These are phyloP conservation scores for Claviceps pusilla DNA, from an alignment of 2,329 filamentous ascomycete genomes.

Conservation along the genomic window DNA sequence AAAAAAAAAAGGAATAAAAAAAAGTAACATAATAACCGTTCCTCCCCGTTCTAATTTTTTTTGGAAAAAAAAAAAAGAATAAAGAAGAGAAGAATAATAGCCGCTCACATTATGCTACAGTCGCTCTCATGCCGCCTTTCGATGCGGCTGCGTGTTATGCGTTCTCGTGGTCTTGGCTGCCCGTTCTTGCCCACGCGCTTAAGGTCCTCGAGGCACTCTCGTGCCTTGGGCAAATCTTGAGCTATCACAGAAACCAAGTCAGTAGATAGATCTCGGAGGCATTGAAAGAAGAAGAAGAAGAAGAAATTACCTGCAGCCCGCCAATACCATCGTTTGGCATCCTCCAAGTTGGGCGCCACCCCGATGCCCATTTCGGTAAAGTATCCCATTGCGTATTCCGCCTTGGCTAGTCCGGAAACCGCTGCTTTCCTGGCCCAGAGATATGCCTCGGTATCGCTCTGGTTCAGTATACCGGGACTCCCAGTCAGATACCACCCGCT, in stretches of 20 bases:
- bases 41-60: no score
- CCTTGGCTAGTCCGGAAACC: slow-evolving; percentile 73
- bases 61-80: no score
- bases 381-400: slow-evolving; percentile 94
- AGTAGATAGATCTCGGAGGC: neutral
- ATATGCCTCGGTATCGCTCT: slow-evolving; percentile 92
- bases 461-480: slow-evolving; percentile 69
- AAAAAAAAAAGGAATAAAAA: neutral
- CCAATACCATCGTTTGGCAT: slow-evolving; percentile 97
- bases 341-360: slow-evolving; percentile 69
- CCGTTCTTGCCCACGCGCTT: slow-evolving; percentile 61
- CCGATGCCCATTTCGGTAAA: slow-evolving; percentile 94
- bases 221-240: slow-evolving; percentile 86
- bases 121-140: slow-evolving; percentile 80
- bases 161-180: slow-evolving; percentile 54
- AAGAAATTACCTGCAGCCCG: slow-evolving; percentile 61
- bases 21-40: no score
- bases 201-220: slow-evolving; percentile 82
- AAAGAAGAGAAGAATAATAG: no score
- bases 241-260: slow-evolving; percentile 33
- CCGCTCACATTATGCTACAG: slow-evolving; percentile 62
- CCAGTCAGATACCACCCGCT: slow-evolving; percentile 94
- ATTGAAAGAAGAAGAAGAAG: neutral
- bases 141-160: slow-evolving; percentile 66
- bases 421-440: slow-evolving; percentile 94